Evolutionary conservation across 352 stramenopile species (phyloP), one percentile per base, ranked within the genome.

Genomic region (Phytophthora sp.): DNA sequence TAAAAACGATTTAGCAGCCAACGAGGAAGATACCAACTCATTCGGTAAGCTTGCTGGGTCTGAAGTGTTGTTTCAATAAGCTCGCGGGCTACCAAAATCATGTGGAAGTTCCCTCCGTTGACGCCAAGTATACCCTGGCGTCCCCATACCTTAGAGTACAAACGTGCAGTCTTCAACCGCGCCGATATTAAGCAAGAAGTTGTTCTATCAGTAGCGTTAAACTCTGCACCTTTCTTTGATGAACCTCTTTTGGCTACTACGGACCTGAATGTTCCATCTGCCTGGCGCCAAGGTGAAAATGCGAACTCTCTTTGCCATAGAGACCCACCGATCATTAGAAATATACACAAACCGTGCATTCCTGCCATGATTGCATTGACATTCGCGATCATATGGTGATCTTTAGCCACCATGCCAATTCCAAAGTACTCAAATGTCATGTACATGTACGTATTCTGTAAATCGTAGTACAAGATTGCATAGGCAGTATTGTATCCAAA

Each of bases 1-100:
- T 62, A 68, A 24, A 72, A 51, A 3, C 54, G 44, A 20, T 76
- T 66, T 17, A 76, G 57, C 39, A 54, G 63, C 4, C 53, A 27
- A 4, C 38, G 53, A n/a, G 57, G 26, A 11, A 66, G 57, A 12
- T 49, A 54, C 30, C 24, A 41, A n/a, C 57, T 66, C 57, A 66
- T 66, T 7, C 34, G 24, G 31, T 66, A 66, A 4, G 57, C 49
- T 27, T 66, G 57, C 7, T 54, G 10, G 0, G 41, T 32, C 15
- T 67, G 58, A 54, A 67, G 35, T 1, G 34, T 35, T 38, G 44
- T 52, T 31, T 52, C 44, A 32, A 52, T 24, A 12, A 52, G 1
- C 27, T 52, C 44, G 8, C 44, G 26, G n/a, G 30, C 35, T 1
- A 44, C 18, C 6, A 54, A 32, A 15, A 54, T 54, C 12, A 15